phyloP scores from a whole-genome alignment of 2,329 filamentous ascomycete genomes.

The Didymella exigua region DNA sequence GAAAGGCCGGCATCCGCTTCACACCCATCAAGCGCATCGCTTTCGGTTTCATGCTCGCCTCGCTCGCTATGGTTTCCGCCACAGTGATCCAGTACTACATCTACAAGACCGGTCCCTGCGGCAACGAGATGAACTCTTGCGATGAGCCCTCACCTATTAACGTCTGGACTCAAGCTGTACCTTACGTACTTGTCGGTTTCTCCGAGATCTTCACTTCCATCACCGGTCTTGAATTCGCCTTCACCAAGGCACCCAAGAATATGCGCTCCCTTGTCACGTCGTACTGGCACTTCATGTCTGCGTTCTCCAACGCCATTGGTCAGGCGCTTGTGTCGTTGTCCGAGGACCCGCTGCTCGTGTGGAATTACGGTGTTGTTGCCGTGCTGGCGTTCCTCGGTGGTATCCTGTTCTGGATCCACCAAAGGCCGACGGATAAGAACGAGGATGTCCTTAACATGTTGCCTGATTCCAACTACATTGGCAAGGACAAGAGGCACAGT shows the following conservation, averaged over 20 bases:
- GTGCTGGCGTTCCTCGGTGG: conserved; percentile 68
- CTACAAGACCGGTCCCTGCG: conserved; percentile 68
- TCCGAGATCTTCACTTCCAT: conserved; percentile 64
- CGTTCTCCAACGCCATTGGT: conserved; percentile 71
- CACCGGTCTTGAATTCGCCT: conserved; percentile 75
- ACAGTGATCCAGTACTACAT: conserved; percentile 63
- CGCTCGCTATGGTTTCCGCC: conserved; percentile 56
- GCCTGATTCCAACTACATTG: conserved; percentile 45
- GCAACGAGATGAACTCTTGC: conserved; percentile 61
- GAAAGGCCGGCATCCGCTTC: conserved; percentile 55
- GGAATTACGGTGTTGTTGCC: conserved; percentile 72
- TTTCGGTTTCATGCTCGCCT: conserved; percentile 56
- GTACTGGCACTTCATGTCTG: conserved; percentile 73
- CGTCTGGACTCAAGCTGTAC: conserved; percentile 61
- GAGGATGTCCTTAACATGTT: conserved; percentile 74
- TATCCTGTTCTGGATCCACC: conserved; percentile 70
- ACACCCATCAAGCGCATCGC: conserved; percentile 61
- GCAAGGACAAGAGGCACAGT: conserved; percentile 39
- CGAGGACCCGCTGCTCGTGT: conserved; percentile 69
- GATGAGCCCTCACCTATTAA: conserved; percentile 64
- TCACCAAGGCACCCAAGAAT: conserved; percentile 76
- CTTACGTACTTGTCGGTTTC: conserved; percentile 60
- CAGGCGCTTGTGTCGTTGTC: conserved; percentile 69
- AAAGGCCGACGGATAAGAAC: conserved; percentile 66
- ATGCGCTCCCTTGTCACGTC: conserved; percentile 78